Conservation (phyloP, 2,329 filamentous ascomycete genomes). For the Diaporthe citrichinensis region DNA sequence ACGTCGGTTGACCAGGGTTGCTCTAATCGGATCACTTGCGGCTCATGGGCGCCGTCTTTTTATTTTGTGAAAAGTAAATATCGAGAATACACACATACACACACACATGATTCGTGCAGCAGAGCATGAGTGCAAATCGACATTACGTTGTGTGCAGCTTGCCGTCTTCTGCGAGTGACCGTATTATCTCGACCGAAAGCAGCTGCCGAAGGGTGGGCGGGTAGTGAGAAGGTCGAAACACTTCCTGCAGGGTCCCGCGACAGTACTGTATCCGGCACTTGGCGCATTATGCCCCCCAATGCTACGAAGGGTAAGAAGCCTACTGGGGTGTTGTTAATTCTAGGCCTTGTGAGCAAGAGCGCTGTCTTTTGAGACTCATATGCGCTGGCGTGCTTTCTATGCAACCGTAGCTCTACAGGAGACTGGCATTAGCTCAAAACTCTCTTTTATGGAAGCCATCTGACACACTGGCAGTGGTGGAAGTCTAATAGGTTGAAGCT, state of each 20-base stretch:
- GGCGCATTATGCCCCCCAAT: background rate
- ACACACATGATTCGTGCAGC: background rate
- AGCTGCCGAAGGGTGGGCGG: background rate
- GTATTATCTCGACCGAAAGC: background rate
- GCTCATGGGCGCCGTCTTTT: slow-evolving; percentile 21
- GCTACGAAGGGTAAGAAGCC: background rate
- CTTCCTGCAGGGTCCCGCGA: too few relatives aligned
- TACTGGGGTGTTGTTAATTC: background rate
- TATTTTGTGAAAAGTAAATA: slow-evolving; percentile 13
- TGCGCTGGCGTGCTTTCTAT: background rate
- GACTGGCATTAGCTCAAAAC: slow-evolving; percentile 9
- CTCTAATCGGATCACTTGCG: slow-evolving; percentile 14
- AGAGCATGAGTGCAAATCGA: background rate
- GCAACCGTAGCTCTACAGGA: background rate
- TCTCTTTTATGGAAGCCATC: background rate
- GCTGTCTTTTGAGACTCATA: background rate
- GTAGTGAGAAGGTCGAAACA: background rate
- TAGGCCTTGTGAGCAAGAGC: background rate
- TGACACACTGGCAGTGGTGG: background rate
- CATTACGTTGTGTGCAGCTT: too few relatives aligned
- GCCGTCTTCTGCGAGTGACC: background rate
- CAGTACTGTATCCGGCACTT: background rate
- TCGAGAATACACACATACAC: slow-evolving; percentile 1
- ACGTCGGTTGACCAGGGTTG: slow-evolving; percentile 6
- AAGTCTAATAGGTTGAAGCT: background rate